Base-by-base conservation (phyloP, 1,284 basidiomycete genomes). In the Trametes polyzona region DNA sequence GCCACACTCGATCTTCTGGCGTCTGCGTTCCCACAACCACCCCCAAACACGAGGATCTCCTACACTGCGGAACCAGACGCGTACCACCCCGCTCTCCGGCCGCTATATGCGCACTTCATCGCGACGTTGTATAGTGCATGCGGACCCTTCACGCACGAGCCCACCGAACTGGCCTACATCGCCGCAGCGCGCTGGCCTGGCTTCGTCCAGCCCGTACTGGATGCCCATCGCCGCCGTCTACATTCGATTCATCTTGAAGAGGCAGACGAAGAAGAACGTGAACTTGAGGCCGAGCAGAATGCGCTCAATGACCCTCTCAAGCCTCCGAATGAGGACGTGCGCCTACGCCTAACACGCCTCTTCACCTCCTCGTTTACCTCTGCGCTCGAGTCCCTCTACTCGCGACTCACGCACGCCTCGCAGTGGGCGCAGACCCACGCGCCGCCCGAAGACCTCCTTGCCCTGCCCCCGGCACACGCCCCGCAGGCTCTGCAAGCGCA, bases 101-200 rank as follows among this genome's bases (percentile, higher is more conserved):
- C 83, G 0, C 78, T 93, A 17, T 93, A 88, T 61, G 71, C 76
- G 5, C 85, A 88, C 58, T 95, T 91, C 63, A 69, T 83, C 14
- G 79, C 84, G 9, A 76, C 85, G 1, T 72, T 95, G 7, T 82
- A 86, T 65, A 80, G 86, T 42, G 77, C 85, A 10, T 85, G 90
- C 66, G 79, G 80, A 4, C 80, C 85, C 4, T 91, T 88, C 67
- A 84, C 83, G 0, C 81, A 81, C 17, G 84, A 92, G 60, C 82
- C 86, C 0, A 67, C 81, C 42, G 92, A 94, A 68, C 77, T 95
- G 1, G 81, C 83, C 37, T 93, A 93, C 67, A 81, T 95, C 35
- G 84, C 89, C 1, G 81, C 83, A 0, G 87, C 92, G 5, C 80
- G 89, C 11, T 95, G 93, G 92, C 91, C 90, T 0, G 85, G 83